phyloP scores from a whole-genome alignment of 768 basidiomycete genomes.

The Hemileccinum rubropunctum region DNA sequence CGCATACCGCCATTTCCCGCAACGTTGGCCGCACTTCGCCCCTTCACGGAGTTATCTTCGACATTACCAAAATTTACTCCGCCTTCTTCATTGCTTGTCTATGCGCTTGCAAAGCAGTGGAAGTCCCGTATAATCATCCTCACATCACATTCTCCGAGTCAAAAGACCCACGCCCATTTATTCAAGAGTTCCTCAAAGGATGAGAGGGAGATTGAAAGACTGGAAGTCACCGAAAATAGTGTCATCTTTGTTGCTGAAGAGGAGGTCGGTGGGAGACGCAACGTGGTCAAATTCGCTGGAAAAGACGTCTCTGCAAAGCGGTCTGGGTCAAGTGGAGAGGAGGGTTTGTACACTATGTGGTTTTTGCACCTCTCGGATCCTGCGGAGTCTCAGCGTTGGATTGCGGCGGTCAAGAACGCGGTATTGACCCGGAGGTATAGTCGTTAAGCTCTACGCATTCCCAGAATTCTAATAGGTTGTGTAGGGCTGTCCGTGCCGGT shows the following conservation, averaged over 20 bases:
- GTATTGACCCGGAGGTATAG: constrained; percentile 68
- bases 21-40: constrained; percentile 45
- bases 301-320: constrained; percentile 50
- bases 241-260: constrained; percentile 71
- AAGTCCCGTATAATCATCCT: constrained; percentile 62
- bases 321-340: constrained; percentile 13
- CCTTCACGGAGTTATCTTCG: constrained; percentile 52
- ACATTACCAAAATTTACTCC: constrained; percentile 68
- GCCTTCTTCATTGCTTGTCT: constrained; percentile 65
- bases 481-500: constrained; percentile 68
- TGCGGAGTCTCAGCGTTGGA: constrained; percentile 71
- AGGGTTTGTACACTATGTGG: constrained; percentile 39
- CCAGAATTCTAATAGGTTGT: neutral
- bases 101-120: constrained; percentile 73
- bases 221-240: constrained; percentile 75
- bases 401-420: constrained; percentile 66
- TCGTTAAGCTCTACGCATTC: neutral
- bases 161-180: constrained; percentile 60
- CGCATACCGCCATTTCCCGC: constrained; percentile 61
- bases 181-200: constrained; percentile 62
- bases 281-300: constrained; percentile 69
- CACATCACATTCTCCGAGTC: constrained; percentile 37
- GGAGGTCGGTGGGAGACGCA: constrained; percentile 41
- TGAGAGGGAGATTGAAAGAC: constrained; percentile 68
- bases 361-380: constrained; percentile 63